Percentiles rank a stretch among this genome's conserved stretches.
These are phyloP conservation scores for Nissolia schottii DNA, from an alignment of 306 rosid genomes.

Conservation along the genomic window DNA sequence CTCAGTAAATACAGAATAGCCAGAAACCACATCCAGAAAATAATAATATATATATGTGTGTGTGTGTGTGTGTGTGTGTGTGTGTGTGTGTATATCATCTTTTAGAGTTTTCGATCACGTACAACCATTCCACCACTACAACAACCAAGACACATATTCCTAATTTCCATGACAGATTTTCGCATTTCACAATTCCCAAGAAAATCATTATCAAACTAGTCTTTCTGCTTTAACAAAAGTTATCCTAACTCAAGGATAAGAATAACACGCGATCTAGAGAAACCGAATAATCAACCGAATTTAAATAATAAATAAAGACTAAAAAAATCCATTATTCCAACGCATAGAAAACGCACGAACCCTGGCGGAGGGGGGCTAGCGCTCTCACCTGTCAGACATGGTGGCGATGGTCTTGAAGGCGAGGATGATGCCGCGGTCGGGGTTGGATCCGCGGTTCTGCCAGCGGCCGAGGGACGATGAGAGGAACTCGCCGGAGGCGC, in stretches of 20 bases:
- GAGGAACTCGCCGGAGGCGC: slow-evolving; percentile 70
- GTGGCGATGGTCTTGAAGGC: slow-evolving; percentile 93
- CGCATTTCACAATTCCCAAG: not conserved
- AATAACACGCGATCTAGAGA: not conserved
- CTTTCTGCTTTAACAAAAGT: no score
- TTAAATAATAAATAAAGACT: not conserved
- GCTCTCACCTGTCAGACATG: slow-evolving; percentile 78
- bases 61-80: no score
- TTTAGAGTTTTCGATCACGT: not conserved
- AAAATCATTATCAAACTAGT: not conserved
- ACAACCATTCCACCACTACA: not conserved
- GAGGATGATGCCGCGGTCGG: slow-evolving; percentile 80
- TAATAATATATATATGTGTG: no score
- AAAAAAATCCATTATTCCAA: not conserved
- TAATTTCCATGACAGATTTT: no score
- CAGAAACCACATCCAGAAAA: not conserved
- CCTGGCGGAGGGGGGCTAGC: not conserved
- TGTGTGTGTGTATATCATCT: no score
- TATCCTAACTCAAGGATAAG: no score
- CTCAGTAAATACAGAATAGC: not conserved
- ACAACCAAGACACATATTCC: not conserved
- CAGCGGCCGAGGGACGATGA: slow-evolving; percentile 89
- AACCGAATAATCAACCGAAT: not conserved
- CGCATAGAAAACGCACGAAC: not conserved
- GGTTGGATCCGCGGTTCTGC: slow-evolving; percentile 96